Conservation (phyloP, 2,329 filamentous ascomycete genomes). For the Xylariaceae sp. region DNA sequence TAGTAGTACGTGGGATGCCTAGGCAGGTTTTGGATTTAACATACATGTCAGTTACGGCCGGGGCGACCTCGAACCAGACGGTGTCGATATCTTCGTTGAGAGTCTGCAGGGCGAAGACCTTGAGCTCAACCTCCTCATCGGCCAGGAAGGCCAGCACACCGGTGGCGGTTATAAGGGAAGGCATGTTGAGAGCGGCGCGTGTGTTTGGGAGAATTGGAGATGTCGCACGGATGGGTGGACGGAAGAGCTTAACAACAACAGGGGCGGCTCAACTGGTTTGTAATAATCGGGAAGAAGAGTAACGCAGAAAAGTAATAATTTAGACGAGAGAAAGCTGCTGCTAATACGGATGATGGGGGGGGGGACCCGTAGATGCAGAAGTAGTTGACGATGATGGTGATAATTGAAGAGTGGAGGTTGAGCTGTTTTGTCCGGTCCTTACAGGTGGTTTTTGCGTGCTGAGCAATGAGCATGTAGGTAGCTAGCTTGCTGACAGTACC, state of each 20-base stretch:
- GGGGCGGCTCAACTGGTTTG: not conserved
- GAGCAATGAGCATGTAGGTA: too few species aligned
- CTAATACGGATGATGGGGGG: not conserved
- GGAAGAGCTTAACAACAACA: not conserved
- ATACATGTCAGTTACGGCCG: conserved; percentile 91
- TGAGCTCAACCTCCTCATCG: conserved; percentile 92
- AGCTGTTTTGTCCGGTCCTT: too few species aligned
- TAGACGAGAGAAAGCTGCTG: not conserved
- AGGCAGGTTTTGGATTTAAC: conserved; percentile 5
- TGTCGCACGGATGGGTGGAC: not conserved
- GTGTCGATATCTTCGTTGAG: conserved; percentile 97
- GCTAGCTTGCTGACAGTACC: too few species aligned
- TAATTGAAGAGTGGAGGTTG: not conserved
- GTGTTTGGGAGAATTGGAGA: not conserved
- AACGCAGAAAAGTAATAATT: not conserved
- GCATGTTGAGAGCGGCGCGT: conserved; percentile 64
- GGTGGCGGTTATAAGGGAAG: conserved; percentile 90
- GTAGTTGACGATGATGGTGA: not conserved
- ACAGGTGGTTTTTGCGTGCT: too few species aligned
- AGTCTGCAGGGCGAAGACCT: conserved; percentile 92
- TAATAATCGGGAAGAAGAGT: too few species aligned
- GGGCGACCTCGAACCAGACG: conserved; percentile 96
- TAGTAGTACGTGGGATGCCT: not conserved
- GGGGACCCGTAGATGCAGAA: too few species aligned
- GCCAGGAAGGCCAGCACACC: conserved; percentile 94